These are phyloP conservation scores for Fusarium sacchari DNA, from an alignment of 2,329 filamentous ascomycete genomes.

Conservation along the genomic window DNA sequence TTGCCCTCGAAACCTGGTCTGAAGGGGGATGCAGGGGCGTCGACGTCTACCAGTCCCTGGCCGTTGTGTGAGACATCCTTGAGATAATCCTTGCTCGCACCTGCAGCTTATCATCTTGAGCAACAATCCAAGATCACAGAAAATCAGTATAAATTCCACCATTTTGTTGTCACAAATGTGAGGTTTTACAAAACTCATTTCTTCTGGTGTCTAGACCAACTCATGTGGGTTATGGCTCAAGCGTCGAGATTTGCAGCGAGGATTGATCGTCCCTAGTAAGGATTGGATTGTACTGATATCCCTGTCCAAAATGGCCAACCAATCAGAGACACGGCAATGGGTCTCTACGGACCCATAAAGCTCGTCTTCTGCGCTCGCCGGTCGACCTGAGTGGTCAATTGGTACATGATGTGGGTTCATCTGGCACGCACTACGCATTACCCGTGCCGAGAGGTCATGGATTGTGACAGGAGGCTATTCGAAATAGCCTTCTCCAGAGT, in stretches of 20 bases:
- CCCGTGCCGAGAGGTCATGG: neutral
- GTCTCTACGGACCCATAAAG: slow-evolving; percentile 9
- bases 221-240: slow-evolving; percentile 12
- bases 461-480: neutral
- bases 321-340: neutral
- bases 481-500: neutral
- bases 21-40: slow-evolving; percentile 30
- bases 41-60: slow-evolving; percentile 18
- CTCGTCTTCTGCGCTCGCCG: slow-evolving; percentile 25
- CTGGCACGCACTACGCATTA: neutral
- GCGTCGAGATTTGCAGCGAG: slow-evolving; percentile 17
- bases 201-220: neutral
- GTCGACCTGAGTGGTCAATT: slow-evolving; percentile 17
- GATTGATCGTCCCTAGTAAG: slow-evolving; percentile 11
- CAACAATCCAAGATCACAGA: neutral
- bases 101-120: slow-evolving; percentile 5
- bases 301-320: slow-evolving; percentile 3
- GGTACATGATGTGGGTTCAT: neutral
- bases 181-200: neutral
- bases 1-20: slow-evolving; percentile 15
- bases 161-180: neutral
- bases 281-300: slow-evolving; percentile 2
- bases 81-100: slow-evolving; percentile 10
- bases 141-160: neutral
- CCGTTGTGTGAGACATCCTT: slow-evolving; percentile 30